These are phyloP conservation scores for Mrakia frigida DNA, from an alignment of 768 basidiomycete species.

Conservation along the genomic window DNA sequence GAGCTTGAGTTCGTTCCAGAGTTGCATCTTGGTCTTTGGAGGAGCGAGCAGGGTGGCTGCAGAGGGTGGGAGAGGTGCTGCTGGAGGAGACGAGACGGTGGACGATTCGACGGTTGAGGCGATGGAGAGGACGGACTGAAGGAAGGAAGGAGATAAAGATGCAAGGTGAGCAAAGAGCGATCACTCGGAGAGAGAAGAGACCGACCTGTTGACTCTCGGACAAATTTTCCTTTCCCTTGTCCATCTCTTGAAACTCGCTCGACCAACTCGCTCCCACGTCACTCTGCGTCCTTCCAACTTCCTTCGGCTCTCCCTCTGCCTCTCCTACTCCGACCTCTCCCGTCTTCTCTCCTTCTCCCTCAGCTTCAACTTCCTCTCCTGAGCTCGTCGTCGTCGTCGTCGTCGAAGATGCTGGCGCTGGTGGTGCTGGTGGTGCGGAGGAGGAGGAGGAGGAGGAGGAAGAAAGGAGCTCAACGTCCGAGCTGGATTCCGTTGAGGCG, in stretches of 20 bases:
- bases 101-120: constrained; percentile 10
- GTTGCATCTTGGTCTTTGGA: constrained; percentile 61
- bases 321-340: neutral
- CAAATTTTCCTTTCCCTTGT: neutral
- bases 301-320: neutral
- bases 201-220: neutral
- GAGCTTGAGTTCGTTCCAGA: constrained; percentile 91
- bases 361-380: neutral
- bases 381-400: neutral
- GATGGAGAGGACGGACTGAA: constrained; percentile 24
- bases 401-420: no score
- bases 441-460: neutral
- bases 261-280: constrained; percentile 27
- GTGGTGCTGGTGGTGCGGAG: neutral
- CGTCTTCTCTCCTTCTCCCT: constrained; percentile 2
- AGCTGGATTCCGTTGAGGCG: neutral
- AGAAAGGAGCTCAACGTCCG: neutral
- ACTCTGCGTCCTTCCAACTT: neutral
- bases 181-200: neutral
- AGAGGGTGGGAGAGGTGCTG: neutral
- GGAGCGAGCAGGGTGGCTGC: neutral
- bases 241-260: constrained; percentile 24
- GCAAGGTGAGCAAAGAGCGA: neutral
- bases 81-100: constrained; percentile 3
- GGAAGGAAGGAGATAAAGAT: neutral